Conservation (phyloP, 805 yeast genomes). For the Ogataea degrootiae region DNA sequence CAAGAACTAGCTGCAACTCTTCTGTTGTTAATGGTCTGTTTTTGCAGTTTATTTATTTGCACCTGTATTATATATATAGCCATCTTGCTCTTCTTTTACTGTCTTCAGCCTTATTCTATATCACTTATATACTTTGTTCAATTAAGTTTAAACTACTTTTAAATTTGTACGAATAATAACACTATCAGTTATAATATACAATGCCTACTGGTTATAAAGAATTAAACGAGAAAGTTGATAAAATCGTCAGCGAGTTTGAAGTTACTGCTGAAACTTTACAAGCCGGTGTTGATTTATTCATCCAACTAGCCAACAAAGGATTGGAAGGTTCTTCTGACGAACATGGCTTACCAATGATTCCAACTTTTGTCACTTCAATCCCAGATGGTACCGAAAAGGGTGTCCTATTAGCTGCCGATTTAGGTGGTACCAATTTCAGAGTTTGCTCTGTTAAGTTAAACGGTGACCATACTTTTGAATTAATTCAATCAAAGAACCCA, state of each 20-base stretch:
- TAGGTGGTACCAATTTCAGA: slow-evolving; percentile 95
- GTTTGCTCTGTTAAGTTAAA: slow-evolving; percentile 80
- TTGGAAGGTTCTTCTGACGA: slow-evolving; percentile 38
- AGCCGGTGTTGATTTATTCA: slow-evolving; percentile 51
- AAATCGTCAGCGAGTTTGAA: slow-evolving; percentile 36
- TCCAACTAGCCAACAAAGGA: slow-evolving; percentile 58
- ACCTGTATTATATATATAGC: no score
- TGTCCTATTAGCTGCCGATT: slow-evolving; percentile 79
- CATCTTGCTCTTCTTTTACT: no score
- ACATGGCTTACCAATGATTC: slow-evolving; percentile 81
- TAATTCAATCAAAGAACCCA: slow-evolving; percentile 71
- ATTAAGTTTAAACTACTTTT: no score
- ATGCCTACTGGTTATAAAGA: neutral
- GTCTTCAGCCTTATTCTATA: no score
- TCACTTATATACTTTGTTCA: no score
- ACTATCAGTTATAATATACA: neutral
- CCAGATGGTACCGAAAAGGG: slow-evolving; percentile 89
- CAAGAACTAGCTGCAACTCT: no score
- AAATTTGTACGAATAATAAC: no score
- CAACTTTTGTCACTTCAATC: slow-evolving; percentile 77
- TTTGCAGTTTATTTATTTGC: no score
- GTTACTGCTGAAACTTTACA: slow-evolving; percentile 39
- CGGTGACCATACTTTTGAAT: slow-evolving; percentile 74
- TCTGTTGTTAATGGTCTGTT: no score
- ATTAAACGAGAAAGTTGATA: slow-evolving; percentile 16